Evolutionary conservation across 1,284 basidiomycete species (phyloP).

Genomic region (Ganoderma leucocontextum): DNA sequence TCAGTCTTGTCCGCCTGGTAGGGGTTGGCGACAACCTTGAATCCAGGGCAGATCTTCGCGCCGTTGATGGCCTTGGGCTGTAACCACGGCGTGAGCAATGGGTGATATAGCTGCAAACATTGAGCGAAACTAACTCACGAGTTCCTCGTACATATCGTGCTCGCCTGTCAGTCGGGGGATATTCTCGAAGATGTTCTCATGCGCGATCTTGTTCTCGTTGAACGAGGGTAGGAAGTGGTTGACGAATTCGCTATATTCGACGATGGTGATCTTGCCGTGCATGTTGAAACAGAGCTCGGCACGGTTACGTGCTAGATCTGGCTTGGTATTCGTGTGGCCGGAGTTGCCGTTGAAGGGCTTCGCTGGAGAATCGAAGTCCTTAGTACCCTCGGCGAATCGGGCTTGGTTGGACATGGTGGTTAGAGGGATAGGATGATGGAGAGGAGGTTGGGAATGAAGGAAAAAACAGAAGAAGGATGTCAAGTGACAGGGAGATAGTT

Average conservation of each 20-base stretch:
- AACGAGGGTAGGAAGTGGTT: background rate
- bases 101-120: background rate
- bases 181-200: background rate
- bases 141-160: background rate
- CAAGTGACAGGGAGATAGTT: background rate
- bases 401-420: slow-evolving; percentile 5
- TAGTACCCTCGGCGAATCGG: slow-evolving; percentile 1
- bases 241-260: background rate
- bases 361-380: background rate
- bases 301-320: background rate
- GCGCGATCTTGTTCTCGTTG: background rate
- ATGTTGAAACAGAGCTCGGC: slow-evolving; percentile 7
- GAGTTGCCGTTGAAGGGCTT: background rate
- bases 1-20: slow-evolving; percentile 6
- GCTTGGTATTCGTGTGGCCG: background rate
- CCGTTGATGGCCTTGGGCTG: slow-evolving; percentile 16
- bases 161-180: background rate
- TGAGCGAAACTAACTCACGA: background rate
- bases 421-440: background rate
- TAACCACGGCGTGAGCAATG: background rate
- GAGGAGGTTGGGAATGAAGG: background rate
- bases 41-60: slow-evolving; percentile 10
- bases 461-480: background rate
- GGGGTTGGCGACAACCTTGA: slow-evolving; percentile 4
- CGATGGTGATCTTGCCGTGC: slow-evolving; percentile 10